phyloP scores from a whole-genome alignment of 1,284 basidiomycete species.

The Ustilago hordei region DNA sequence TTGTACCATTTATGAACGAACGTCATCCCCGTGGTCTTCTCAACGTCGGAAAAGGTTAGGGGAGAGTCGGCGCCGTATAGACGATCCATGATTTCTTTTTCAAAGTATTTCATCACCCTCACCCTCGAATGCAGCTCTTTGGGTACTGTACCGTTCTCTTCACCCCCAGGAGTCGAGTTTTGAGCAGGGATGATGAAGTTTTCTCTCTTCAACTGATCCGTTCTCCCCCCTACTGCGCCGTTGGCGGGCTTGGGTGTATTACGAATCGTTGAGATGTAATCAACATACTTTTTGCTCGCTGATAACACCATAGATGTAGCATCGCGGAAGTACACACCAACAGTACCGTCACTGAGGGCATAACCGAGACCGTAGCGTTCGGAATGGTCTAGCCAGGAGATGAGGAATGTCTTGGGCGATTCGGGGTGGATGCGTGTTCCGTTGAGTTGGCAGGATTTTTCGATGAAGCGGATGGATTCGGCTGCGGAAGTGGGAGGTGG shows the following conservation, averaged over 20 bases:
- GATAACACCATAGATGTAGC: slow-evolving; percentile 86
- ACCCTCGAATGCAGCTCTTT: slow-evolving; percentile 55
- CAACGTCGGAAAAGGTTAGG: slow-evolving; percentile 85
- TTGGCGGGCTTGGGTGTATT: neutral
- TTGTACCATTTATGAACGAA: slow-evolving; percentile 95
- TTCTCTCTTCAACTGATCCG: slow-evolving; percentile 58
- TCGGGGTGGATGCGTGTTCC: slow-evolving; percentile 72
- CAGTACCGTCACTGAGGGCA: slow-evolving; percentile 90
- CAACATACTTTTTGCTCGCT: slow-evolving; percentile 79
- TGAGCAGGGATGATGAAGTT: slow-evolving; percentile 43
- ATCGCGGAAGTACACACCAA: slow-evolving; percentile 96
- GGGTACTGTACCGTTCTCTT: slow-evolving; percentile 25
- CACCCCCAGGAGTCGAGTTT: neutral
- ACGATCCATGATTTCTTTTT: slow-evolving; percentile 67
- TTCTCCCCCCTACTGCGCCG: slow-evolving; percentile 7
- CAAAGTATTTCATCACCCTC: slow-evolving; percentile 64
- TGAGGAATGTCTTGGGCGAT: slow-evolving; percentile 87
- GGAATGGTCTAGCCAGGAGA: slow-evolving; percentile 97
- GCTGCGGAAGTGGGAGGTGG: slow-evolving; percentile 67
- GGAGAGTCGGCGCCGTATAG: slow-evolving; percentile 75
- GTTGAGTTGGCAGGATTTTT: slow-evolving; percentile 63
- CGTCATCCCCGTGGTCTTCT: slow-evolving; percentile 83
- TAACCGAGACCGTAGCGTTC: slow-evolving; percentile 99
- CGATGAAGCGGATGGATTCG: slow-evolving; percentile 29
- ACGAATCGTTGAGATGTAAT: slow-evolving; percentile 60